Percentiles rank a stretch among this genome's conserved stretches.
Evolutionary conservation across 2,329 filamentous ascomycete genomes (phyloP).

Genomic region (Fusarium austroafricanum): DNA sequence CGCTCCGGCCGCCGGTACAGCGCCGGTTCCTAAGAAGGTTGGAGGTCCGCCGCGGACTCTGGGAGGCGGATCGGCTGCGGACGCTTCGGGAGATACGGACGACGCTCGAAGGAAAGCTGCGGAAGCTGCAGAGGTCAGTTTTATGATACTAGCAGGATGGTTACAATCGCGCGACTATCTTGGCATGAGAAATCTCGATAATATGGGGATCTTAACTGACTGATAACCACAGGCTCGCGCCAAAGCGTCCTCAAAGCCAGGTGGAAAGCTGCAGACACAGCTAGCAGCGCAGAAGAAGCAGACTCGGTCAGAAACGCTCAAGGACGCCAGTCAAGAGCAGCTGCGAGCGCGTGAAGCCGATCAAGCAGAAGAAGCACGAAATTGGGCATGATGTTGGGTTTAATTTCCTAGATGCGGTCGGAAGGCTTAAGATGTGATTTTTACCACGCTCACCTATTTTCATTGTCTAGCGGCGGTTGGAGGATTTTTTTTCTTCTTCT

Average conservation of each 20-base stretch:
- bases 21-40: constrained; percentile 64
- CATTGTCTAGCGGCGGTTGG: neutral
- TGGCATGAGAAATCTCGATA: neutral
- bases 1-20: constrained; percentile 60
- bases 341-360: constrained; percentile 75
- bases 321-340: constrained; percentile 75
- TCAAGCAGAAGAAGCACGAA: constrained; percentile 56
- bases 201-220: neutral
- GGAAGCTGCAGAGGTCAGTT: constrained; percentile 83
- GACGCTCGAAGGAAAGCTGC: constrained; percentile 81
- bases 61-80: constrained; percentile 60
- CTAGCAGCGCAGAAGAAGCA: constrained; percentile 81
- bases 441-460: neutral
- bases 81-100: constrained; percentile 49
- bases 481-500: neutral
- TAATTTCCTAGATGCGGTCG: neutral
- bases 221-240: constrained; percentile 70
- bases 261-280: constrained; percentile 77
- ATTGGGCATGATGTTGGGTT: constrained; percentile 48
- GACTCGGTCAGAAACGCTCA: constrained; percentile 75
- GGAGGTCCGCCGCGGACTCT: constrained; percentile 72
- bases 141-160: neutral
- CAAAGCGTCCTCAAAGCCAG: constrained; percentile 66
- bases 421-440: neutral
- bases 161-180: neutral